Evolutionary conservation across 2,329 filamentous ascomycete species (phyloP).

Genomic region (Aquanectria penicillioides): DNA sequence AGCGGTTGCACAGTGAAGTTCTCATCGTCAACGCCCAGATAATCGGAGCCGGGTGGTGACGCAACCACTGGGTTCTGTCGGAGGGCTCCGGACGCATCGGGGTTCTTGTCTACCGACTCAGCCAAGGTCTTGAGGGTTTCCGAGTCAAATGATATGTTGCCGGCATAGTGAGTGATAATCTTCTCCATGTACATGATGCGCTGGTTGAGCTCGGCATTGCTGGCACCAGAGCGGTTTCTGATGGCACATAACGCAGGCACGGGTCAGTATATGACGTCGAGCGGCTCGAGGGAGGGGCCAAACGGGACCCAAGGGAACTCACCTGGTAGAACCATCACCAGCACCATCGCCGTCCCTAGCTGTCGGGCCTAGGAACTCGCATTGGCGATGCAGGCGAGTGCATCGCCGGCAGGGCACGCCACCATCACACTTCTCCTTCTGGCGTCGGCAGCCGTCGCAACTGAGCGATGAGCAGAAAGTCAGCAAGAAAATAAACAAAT

Average conservation of each 20-base stretch:
- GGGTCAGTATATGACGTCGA: slow-evolving; percentile 21
- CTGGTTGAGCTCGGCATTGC: slow-evolving; percentile 38
- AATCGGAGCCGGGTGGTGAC: slow-evolving; percentile 39
- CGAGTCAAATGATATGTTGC: slow-evolving; percentile 47
- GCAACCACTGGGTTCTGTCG: slow-evolving; percentile 34
- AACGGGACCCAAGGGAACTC: background rate
- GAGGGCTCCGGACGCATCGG: slow-evolving; percentile 24
- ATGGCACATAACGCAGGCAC: background rate
- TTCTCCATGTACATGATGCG: slow-evolving; percentile 54
- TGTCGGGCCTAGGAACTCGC: slow-evolving; percentile 55
- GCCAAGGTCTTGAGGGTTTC: slow-evolving; percentile 51
- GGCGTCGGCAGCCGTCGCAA: slow-evolving; percentile 63
- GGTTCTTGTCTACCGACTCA: slow-evolving; percentile 52
- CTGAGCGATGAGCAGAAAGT: slow-evolving; percentile 45
- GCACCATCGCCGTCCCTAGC: slow-evolving; percentile 42
- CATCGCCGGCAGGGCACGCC: slow-evolving; percentile 64
- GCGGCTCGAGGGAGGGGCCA: background rate
- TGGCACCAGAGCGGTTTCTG: slow-evolving; percentile 38
- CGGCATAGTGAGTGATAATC: slow-evolving; percentile 57
- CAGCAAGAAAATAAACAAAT: background rate
- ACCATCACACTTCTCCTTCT: slow-evolving; percentile 67
- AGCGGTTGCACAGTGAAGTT: slow-evolving; percentile 53
- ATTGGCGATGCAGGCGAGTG: slow-evolving; percentile 60
- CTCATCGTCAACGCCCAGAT: slow-evolving; percentile 47
- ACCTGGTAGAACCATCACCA: slow-evolving; percentile 37